Percentiles rank a stretch among this genome's conserved stretches.
Evolutionary conservation across 768 basidiomycete species (phyloP).

Genomic region (Rhizopogon vulgaris): DNA sequence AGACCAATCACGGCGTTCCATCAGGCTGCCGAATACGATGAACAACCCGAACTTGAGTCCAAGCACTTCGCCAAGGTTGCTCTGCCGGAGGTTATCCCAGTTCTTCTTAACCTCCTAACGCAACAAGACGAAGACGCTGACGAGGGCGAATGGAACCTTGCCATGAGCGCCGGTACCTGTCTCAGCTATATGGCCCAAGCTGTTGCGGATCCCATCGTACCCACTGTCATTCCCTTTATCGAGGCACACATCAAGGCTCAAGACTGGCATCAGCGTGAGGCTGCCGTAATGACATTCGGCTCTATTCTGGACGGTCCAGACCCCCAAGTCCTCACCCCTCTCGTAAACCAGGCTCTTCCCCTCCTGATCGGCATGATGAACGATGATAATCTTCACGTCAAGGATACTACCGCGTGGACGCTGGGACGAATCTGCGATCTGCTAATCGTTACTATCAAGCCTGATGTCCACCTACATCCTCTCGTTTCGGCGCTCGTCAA

Average conservation of each 20-base stretch:
- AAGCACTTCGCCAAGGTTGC: constrained; percentile 93
- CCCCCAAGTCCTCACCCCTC: constrained; percentile 76
- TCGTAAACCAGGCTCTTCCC: constrained; percentile 91
- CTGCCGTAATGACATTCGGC: constrained; percentile 97
- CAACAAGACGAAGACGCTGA: constrained; percentile 96
- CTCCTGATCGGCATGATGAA: constrained; percentile 94
- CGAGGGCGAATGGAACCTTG: constrained; percentile 98
- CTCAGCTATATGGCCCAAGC: constrained; percentile 84
- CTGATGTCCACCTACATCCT: constrained; percentile 80
- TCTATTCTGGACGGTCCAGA: constrained; percentile 97
- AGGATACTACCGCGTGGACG: constrained; percentile 98
- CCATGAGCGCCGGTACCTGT: constrained; percentile 95
- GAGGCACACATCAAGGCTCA: constrained; percentile 89
- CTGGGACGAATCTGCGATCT: constrained; percentile 92
- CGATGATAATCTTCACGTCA: constrained; percentile 79
- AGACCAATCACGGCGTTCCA: constrained; percentile 6
- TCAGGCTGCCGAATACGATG: constrained; percentile 86
- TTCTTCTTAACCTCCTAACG: constrained; percentile 81
- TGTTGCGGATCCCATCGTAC: constrained; percentile 86
- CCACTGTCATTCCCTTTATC: constrained; percentile 94
- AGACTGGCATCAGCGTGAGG: constrained; percentile 95
- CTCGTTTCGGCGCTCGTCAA: constrained; percentile 78
- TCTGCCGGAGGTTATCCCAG: constrained; percentile 90
- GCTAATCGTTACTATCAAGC: constrained; percentile 79
- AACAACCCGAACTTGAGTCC: constrained; percentile 78